Evolutionary conservation across 2,329 filamentous ascomycete species (phyloP).

Genomic region (Trichoderma hamatum): DNA sequence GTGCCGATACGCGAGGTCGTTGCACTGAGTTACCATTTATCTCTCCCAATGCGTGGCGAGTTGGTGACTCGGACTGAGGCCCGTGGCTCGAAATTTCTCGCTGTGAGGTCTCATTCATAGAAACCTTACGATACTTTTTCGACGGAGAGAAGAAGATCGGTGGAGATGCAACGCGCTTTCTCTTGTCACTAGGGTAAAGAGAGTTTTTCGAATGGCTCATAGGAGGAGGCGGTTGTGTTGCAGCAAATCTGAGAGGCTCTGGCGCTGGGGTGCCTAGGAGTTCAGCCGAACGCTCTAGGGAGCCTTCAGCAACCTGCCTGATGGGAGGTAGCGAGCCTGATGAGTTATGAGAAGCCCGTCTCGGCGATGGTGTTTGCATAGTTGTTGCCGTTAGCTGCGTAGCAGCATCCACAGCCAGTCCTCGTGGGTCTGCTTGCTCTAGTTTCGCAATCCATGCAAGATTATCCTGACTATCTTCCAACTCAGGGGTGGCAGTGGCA

Average conservation of each 20-base stretch:
- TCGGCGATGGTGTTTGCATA: constrained; percentile 41
- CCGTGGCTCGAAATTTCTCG: background rate
- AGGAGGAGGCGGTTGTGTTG: background rate
- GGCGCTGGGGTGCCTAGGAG: background rate
- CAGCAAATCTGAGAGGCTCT: background rate
- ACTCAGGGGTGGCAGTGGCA: constrained; percentile 52
- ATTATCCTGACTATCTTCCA: constrained; percentile 64
- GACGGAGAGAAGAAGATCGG: constrained; percentile 10
- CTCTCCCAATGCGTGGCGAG: constrained; percentile 32
- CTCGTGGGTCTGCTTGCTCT: constrained; percentile 56
- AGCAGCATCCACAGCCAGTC: constrained; percentile 45
- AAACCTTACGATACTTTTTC: constrained; percentile 31
- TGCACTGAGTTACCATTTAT: constrained; percentile 34
- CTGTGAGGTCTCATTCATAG: background rate
- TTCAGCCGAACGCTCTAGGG: background rate
- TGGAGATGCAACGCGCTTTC: constrained; percentile 11
- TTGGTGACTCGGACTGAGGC: background rate
- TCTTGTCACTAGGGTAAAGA: constrained; percentile 26
- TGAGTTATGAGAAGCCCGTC: constrained; percentile 35
- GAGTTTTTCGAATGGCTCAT: background rate
- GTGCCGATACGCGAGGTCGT: background rate
- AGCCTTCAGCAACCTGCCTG: background rate
- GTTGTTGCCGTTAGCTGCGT: constrained; percentile 52
- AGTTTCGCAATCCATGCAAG: constrained; percentile 63
- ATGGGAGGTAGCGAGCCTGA: constrained; percentile 28